Percentiles rank a stretch among this genome's conserved stretches.
Conservation (phyloP, 306 rosid species). For the Gastrolobium villosum region DNA sequence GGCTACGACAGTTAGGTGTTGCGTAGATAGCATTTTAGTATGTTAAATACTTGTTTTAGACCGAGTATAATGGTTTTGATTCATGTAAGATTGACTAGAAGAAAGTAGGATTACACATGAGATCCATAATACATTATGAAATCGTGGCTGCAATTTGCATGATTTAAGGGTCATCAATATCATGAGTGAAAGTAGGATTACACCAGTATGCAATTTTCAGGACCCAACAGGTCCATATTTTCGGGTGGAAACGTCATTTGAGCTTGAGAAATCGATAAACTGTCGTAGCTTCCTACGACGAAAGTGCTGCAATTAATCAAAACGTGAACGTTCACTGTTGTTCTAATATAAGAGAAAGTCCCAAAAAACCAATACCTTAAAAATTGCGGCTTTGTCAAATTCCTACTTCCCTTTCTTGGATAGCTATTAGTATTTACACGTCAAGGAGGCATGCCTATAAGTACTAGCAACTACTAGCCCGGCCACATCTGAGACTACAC, state of each 20-base stretch:
- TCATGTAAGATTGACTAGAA: no score
- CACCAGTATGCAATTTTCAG: not conserved
- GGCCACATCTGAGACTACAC: not conserved
- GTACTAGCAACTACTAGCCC: not conserved
- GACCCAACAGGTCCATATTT: not conserved
- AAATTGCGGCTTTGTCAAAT: not conserved
- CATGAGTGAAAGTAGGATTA: no score
- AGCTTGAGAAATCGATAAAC: not conserved
- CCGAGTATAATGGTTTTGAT: no score
- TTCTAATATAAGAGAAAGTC: constrained; percentile 4
- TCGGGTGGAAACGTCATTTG: not conserved
- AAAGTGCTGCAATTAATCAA: constrained; percentile 1
- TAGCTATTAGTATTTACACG: constrained; percentile 2
- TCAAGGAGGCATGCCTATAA: not conserved
- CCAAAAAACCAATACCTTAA: not conserved
- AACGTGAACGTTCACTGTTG: not conserved
- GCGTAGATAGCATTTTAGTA: no score
- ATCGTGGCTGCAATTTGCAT: no score
- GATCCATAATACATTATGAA: no score
- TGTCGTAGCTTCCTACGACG: not conserved
- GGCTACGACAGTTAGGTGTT: no score
- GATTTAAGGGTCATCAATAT: no score
- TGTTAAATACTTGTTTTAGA: no score
- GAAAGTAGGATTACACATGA: no score
- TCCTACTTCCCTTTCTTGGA: constrained; percentile 21